Percentiles rank a stretch among this genome's conserved stretches.
Conservation (phyloP, 306 rosid genomes). For the Vigna trinervia region DNA sequence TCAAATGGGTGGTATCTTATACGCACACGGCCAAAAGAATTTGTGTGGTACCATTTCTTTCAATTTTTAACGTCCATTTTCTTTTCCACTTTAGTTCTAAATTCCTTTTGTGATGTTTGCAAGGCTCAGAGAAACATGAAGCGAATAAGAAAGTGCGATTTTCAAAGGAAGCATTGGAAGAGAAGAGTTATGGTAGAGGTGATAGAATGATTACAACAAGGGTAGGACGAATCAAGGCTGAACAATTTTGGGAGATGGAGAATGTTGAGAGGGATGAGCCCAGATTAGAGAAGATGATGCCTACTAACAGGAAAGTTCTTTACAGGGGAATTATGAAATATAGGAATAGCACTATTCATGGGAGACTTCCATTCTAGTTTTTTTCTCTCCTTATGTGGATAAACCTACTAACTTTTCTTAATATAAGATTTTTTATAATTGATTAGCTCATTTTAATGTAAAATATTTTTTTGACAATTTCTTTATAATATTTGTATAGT, state of each 20-base stretch:
- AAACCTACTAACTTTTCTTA: no score
- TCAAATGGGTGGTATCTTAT: constrained; percentile 50
- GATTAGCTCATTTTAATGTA: no score
- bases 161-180: constrained; percentile 59
- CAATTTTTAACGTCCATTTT: neutral
- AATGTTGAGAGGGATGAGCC: neutral
- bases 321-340: constrained; percentile 57
- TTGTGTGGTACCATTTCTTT: neutral
- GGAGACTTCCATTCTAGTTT: constrained; percentile 39
- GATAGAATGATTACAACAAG: neutral
- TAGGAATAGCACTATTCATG: constrained; percentile 32
- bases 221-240: constrained; percentile 28
- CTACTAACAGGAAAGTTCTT: constrained; percentile 64
- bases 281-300: constrained; percentile 56
- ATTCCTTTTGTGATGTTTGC: neutral
- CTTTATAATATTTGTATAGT: no score
- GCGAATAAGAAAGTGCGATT: constrained; percentile 75
- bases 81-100: neutral
- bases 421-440: no score
- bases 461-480: no score
- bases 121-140: constrained; percentile 42
- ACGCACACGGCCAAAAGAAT: neutral
- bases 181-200: constrained; percentile 44
- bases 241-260: constrained; percentile 15
- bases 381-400: no score